Percentiles rank a stretch among this genome's conserved stretches.
Evolutionary conservation across 768 basidiomycete genomes (phyloP).

Genomic region (Dioszegia aurantiaca): DNA sequence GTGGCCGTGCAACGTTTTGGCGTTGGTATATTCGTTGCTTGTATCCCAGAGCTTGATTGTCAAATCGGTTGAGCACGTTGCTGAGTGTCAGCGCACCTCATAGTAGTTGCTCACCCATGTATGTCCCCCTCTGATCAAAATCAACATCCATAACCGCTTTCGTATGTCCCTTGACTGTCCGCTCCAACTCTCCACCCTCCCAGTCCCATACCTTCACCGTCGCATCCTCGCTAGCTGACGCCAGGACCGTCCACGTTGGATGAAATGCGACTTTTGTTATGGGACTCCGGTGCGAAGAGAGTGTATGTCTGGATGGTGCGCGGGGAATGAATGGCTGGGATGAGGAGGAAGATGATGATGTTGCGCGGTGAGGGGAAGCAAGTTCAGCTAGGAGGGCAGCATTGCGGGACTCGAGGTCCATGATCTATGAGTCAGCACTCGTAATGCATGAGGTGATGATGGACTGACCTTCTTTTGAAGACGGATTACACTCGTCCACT

Average conservation of each 20-base stretch:
- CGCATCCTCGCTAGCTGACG: slow-evolving; percentile 81
- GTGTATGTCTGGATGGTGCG: slow-evolving; percentile 71
- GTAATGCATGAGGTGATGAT: background rate
- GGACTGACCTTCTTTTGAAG: slow-evolving; percentile 81
- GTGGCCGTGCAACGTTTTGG: slow-evolving; percentile 80
- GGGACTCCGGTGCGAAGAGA: slow-evolving; percentile 73
- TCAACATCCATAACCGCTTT: slow-evolving; percentile 82
- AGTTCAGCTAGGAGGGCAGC: slow-evolving; percentile 76
- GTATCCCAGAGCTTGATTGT: slow-evolving; percentile 92
- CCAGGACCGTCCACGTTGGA: slow-evolving; percentile 75
- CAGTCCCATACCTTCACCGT: slow-evolving; percentile 94
- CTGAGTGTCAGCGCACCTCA: slow-evolving; percentile 53
- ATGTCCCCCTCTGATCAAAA: slow-evolving; percentile 79
- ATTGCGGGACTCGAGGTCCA: slow-evolving; percentile 83
- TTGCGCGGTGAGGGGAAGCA: slow-evolving; percentile 55
- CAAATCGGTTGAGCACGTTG: slow-evolving; percentile 78
- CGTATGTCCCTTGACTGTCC: slow-evolving; percentile 88
- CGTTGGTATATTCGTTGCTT: slow-evolving; percentile 83
- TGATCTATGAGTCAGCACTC: slow-evolving; percentile 61
- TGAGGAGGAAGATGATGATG: slow-evolving; percentile 53
- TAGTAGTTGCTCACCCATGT: slow-evolving; percentile 75
- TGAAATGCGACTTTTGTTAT: slow-evolving; percentile 81
- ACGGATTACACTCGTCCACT: slow-evolving; percentile 94
- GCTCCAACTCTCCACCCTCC: slow-evolving; percentile 90
- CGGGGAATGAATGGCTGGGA: slow-evolving; percentile 71